Evolutionary conservation across 2,329 filamentous ascomycete genomes (phyloP).

Genomic region (Botrytis sinoallii): DNA sequence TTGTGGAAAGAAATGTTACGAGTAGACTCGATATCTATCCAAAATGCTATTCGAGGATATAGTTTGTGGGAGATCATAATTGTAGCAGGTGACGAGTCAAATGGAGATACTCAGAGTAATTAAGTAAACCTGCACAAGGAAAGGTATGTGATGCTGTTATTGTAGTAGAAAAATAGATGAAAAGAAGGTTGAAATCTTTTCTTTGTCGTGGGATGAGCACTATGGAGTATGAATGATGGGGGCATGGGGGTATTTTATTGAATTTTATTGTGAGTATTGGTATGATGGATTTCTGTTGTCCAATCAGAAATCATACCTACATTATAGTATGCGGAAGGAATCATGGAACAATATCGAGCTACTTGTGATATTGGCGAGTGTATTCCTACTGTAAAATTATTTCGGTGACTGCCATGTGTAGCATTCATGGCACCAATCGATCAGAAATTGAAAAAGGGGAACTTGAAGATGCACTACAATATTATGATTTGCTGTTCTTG

Average conservation of each 20-base stretch:
- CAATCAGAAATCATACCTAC: background rate
- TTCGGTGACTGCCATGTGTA: conserved; percentile 41
- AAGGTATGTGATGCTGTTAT: conserved; percentile 37
- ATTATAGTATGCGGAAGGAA: conserved; percentile 18
- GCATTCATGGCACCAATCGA: conserved; percentile 40
- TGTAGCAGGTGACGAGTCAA: conserved; percentile 41
- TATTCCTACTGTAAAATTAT: conserved; percentile 26
- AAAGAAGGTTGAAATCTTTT: conserved; percentile 40
- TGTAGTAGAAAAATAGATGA: conserved; percentile 38
- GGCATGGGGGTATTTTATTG: conserved; percentile 17
- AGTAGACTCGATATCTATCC: conserved; percentile 35
- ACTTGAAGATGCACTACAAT: conserved; percentile 33
- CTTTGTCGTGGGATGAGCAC: conserved; percentile 34
- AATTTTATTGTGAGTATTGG: background rate
- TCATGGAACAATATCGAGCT: conserved; percentile 20
- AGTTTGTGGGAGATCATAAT: conserved; percentile 43
- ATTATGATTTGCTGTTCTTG: background rate
- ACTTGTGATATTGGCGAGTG: conserved; percentile 23
- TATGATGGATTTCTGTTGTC: background rate
- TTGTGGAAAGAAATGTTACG: conserved; percentile 42
- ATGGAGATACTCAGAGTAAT: conserved; percentile 40
- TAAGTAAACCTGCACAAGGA: conserved; percentile 39
- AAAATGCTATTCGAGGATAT: conserved; percentile 39
- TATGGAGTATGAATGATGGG: background rate
- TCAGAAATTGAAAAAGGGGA: conserved; percentile 38